phyloP scores from a whole-genome alignment of 2,329 filamentous ascomycete genomes.

The Ramularia collo-cygni region DNA sequence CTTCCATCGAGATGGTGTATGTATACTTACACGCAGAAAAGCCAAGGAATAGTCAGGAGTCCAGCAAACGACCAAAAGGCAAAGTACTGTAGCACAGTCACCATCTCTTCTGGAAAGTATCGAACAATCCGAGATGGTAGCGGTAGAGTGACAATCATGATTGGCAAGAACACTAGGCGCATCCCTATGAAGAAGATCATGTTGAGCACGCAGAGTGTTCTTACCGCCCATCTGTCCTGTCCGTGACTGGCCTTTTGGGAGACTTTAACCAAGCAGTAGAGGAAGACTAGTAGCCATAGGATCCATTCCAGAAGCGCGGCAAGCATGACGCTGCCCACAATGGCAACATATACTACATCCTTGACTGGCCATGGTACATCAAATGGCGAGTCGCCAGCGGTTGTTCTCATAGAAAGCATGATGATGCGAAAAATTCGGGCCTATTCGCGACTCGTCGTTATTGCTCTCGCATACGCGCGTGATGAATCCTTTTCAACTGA shows the following conservation, averaged over 20 bases:
- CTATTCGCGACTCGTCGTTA: no score
- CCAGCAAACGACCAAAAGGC: constrained; percentile 89
- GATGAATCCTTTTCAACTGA: not conserved
- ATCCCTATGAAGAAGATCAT: constrained; percentile 66
- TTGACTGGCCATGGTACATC: constrained; percentile 21
- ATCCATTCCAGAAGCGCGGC: constrained; percentile 89
- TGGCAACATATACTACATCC: constrained; percentile 77
- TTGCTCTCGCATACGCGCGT: not conserved
- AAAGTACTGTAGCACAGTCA: constrained; percentile 78
- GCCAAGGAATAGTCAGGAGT: constrained; percentile 80
- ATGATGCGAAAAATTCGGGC: not conserved
- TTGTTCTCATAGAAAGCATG: not conserved
- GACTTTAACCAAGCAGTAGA: constrained; percentile 84
- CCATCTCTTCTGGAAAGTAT: constrained; percentile 64
- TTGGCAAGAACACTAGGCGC: constrained; percentile 82
- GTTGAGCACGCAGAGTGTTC: constrained; percentile 68
- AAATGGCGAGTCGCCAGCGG: constrained; percentile 5
- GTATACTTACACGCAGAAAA: constrained; percentile 62
- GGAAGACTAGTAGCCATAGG: constrained; percentile 85
- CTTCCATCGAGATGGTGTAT: no score
- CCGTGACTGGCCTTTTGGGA: constrained; percentile 70
- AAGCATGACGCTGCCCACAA: constrained; percentile 74
- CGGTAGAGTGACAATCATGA: constrained; percentile 89
- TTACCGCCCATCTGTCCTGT: constrained; percentile 63
- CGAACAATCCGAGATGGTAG: constrained; percentile 65